phyloP scores from a whole-genome alignment of 208 protist genomes.

The Plasmodiophora brassicae region DNA sequence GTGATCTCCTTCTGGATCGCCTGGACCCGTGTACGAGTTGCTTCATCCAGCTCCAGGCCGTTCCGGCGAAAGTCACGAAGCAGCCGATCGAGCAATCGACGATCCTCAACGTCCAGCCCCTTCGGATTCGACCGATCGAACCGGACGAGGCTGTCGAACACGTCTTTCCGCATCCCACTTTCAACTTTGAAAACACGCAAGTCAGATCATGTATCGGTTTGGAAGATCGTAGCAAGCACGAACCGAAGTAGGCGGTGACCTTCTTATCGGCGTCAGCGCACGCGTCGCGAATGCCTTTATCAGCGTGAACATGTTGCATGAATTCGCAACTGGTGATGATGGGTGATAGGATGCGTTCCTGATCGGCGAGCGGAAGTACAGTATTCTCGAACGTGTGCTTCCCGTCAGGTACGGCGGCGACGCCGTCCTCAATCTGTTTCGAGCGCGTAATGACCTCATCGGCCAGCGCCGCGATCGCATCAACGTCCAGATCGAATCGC shows the following conservation, averaged over 20 bases:
- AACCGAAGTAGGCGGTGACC: not conserved
- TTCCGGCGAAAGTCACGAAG: conserved; percentile 33
- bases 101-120: not conserved
- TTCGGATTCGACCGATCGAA: not conserved
- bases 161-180: conserved; percentile 21
- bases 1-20: not conserved
- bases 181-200: not conserved
- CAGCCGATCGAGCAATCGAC: not conserved
- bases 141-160: not conserved
- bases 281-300: conserved; percentile 8
- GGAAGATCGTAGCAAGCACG: not conserved
- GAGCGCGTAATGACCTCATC: not conserved
- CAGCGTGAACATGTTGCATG: conserved; percentile 33
- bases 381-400: conserved; percentile 26
- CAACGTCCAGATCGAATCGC: not conserved
- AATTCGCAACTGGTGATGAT: not conserved
- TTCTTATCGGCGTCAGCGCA: not conserved
- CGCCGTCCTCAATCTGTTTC: not conserved
- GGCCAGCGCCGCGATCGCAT: not conserved
- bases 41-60: conserved; percentile 15
- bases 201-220: too few relatives aligned
- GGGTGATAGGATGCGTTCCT: not conserved
- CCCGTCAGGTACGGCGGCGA: not conserved
- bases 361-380: not conserved
- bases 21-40: not conserved